Conservation (phyloP, 2,329 filamentous ascomycete species). For the Sporothrix dimorphospora region DNA sequence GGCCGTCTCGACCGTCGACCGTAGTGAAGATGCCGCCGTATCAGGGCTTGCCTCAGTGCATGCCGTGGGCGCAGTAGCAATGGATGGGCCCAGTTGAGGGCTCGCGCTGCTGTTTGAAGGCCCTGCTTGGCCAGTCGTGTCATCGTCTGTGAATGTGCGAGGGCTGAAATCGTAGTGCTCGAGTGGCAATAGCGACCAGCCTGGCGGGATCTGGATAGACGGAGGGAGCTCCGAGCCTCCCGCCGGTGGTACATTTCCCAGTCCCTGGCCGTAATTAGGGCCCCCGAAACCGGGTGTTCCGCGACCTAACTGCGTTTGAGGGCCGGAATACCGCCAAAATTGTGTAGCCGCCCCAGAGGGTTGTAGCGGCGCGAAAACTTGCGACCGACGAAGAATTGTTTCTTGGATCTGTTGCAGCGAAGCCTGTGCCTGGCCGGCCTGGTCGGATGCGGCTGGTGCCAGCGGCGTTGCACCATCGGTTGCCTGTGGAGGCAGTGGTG, state of each 20-base stretch:
- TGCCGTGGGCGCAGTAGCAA: neutral
- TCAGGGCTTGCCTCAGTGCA: neutral
- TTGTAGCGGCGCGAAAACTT: neutral
- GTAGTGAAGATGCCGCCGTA: neutral
- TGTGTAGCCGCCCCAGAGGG: neutral
- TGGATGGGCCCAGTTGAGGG: neutral
- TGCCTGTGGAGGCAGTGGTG: neutral
- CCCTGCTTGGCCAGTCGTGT: neutral
- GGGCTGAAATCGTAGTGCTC: constrained; percentile 51
- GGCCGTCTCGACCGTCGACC: neutral
- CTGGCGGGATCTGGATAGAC: constrained; percentile 65
- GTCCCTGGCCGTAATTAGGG: no score
- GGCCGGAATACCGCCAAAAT: no score
- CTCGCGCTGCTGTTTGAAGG: neutral
- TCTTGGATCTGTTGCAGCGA: neutral
- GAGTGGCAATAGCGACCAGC: constrained; percentile 67
- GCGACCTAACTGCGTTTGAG: no score
- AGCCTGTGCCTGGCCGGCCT: constrained; percentile 39
- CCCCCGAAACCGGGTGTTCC: no score
- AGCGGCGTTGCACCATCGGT: neutral
- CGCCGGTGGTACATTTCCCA: no score
- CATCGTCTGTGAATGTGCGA: neutral
- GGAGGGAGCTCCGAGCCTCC: constrained; percentile 62
- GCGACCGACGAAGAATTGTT: neutral
- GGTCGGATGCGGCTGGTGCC: neutral